These are phyloP conservation scores for Apiotrichum brassicae DNA, from an alignment of 1,284 basidiomycete genomes.

Conservation along the genomic window DNA sequence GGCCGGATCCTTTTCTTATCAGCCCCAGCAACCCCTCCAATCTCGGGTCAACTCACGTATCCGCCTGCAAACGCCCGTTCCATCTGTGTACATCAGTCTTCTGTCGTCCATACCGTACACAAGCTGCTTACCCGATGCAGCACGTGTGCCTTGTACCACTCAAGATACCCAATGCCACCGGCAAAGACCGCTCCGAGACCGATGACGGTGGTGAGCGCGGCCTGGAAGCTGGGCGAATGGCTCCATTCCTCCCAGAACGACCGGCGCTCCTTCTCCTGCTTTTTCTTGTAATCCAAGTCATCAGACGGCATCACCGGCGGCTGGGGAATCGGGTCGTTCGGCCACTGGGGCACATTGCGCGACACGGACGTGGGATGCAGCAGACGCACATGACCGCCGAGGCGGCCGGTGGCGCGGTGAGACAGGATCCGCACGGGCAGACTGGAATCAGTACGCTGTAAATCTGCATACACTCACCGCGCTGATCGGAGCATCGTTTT, in stretches of 20 bases:
- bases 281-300: conserved; percentile 6
- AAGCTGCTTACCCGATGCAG: conserved; percentile 57
- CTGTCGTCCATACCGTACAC: neutral
- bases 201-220: conserved; percentile 43
- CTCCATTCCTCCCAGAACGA: conserved; percentile 36
- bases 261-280: conserved; percentile 1
- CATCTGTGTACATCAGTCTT: conserved; percentile 26
- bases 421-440: no score
- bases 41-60: conserved; percentile 21
- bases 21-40: neutral
- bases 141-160: conserved; percentile 73
- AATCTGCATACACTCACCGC: no score
- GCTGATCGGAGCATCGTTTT: no score
- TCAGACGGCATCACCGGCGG: conserved; percentile 28
- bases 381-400: neutral
- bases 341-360: conserved; percentile 31
- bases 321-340: conserved; percentile 31
- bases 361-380: conserved; percentile 5
- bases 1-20: conserved; percentile 61
- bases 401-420: no score
- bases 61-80: conserved; percentile 42
- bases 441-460: no score
- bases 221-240: conserved; percentile 39
- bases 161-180: conserved; percentile 60
- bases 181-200: conserved; percentile 42